Conservation (phyloP, 2,329 filamentous ascomycete species). For the Neoscytalidium dimidiatum region DNA sequence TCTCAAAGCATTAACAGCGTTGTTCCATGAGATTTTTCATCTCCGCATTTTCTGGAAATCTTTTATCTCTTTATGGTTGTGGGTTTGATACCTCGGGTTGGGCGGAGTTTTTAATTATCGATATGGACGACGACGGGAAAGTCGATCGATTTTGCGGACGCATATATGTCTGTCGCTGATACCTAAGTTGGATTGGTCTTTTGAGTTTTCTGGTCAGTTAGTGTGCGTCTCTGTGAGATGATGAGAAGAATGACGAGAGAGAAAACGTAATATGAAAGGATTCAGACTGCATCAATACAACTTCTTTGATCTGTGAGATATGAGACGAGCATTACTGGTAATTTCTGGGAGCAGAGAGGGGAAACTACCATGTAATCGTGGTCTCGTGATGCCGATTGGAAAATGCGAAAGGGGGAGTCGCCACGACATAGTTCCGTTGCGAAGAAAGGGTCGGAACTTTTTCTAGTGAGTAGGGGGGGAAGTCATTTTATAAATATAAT, state of each 20-base stretch:
- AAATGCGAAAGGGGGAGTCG: no score
- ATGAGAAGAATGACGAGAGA: not conserved
- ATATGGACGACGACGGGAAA: not conserved
- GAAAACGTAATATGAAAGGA: not conserved
- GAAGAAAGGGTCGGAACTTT: no score
- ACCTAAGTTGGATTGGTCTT: no score
- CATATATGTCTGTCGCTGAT: slow-evolving; percentile 6
- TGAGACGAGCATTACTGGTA: no score
- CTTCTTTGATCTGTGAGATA: no score
- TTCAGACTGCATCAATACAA: not conserved
- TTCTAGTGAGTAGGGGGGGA: no score
- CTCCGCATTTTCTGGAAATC: not conserved
- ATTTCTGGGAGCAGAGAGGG: no score
- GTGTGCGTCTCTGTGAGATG: not conserved
- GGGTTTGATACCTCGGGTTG: slow-evolving; percentile 11
- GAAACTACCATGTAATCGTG: no score
- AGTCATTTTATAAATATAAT: no score
- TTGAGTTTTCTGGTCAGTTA: not conserved
- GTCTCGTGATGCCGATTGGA: no score
- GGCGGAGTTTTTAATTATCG: not conserved
- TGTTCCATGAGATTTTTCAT: not conserved
- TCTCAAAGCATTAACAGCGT: not conserved
- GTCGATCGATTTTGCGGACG: not conserved
- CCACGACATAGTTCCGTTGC: no score
- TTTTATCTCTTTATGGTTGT: not conserved